Evolutionary conservation across 2,329 filamentous ascomycete genomes (phyloP), one percentile per base, ranked within the genome.

Genomic region (Elsinoe perseae): DNA sequence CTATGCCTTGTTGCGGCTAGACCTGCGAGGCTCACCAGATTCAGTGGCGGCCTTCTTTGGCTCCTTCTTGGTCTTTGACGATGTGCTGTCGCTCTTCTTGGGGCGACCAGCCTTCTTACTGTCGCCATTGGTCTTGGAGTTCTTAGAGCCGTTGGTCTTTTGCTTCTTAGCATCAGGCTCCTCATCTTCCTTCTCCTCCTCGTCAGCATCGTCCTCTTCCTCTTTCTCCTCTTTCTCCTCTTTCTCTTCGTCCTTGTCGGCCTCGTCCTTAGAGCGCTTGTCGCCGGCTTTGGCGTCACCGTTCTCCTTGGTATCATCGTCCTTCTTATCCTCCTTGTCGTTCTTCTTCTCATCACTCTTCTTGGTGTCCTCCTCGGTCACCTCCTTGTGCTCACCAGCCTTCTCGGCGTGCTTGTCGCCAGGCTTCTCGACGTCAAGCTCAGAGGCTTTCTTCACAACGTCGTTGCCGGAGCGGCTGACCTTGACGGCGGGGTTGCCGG

Each of bases 381-480:
- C 61, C 25, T 61, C 57, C 52, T 67, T 63, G 36, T 66, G 52
- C 43, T 62, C 61, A 9, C 55, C 60, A 18, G 59, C 50, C 21
- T 57, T 46, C 16, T 62, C 60, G 16, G 60, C 60, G 58, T 72
- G 67, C 56, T 73, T 68, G 25, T 69, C 65, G 30, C 63, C 69
- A 59, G 74, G 73, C 62, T 77, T 65, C 57, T 83, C 79, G 30
- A 84, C 72, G 2, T 77, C 75, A 10, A 85, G 70, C 69, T 85
- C 82, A 42, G 75, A 78, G 10, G 81, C 80, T 60, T 75, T 75
- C 72, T 85, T 84, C 54, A 84, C 81, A 18, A 84, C 81, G 66
- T 85, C 82, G 63, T 85, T 83, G 48, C 82, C 82, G 12, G 75
- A 72, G 44, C 81, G 75, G 62, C 75, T 73, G 62, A 85, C 70